phyloP scores from a whole-genome alignment of 441 rosid genomes.

The Oxalis stricta region DNA sequence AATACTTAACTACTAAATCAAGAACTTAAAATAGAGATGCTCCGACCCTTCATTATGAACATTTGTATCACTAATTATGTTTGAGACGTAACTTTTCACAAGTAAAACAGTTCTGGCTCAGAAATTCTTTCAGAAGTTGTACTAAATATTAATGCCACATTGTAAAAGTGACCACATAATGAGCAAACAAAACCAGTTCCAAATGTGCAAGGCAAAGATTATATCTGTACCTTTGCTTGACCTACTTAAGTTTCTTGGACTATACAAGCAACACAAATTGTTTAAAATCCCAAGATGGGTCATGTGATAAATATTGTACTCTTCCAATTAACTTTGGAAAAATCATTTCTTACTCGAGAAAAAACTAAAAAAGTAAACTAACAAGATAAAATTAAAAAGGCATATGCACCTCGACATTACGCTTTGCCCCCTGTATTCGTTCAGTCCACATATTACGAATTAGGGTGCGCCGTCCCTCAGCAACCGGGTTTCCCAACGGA shows the following conservation, averaged over 20 bases:
- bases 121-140: neutral
- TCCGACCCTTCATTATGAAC: neutral
- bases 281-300: too few relatives aligned
- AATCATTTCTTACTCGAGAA: neutral
- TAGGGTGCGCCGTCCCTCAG: constrained; percentile 83
- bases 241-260: too few relatives aligned
- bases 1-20: too few relatives aligned
- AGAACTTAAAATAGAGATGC: neutral
- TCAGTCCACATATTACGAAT: constrained; percentile 99
- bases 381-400: neutral
- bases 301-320: too few relatives aligned
- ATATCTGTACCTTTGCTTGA: too few relatives aligned
- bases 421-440: constrained; percentile 89
- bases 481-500: constrained; percentile 67
- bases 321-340: too few relatives aligned
- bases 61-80: neutral
- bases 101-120: neutral
- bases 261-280: too few relatives aligned
- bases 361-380: neutral
- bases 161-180: neutral
- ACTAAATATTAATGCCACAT: neutral
- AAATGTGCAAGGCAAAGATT: too few relatives aligned
- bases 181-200: too few relatives aligned
- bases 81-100: neutral
- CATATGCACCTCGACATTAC: constrained; percentile 85